Evolutionary conservation across 495 filamentous ascomycete species (phyloP), one percentile per base, ranked within the genome.

Genomic region (Daldinia concentrica): DNA sequence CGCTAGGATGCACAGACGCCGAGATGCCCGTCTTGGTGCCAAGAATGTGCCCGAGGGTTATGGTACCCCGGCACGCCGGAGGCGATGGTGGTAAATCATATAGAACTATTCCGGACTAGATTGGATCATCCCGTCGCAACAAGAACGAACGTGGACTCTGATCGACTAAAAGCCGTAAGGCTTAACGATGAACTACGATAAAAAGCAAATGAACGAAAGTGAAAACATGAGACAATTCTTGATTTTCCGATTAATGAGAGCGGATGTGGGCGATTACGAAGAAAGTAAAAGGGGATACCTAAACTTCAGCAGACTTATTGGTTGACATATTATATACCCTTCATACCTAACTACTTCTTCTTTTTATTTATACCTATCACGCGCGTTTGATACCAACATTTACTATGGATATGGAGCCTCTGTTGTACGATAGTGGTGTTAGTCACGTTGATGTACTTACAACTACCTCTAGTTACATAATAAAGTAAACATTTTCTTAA

Each of bases 1-100:
- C 19, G 77, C 76, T 0, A 59, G 82, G n/a, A 32, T 81, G 52
- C 77, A 80, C 58, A 70, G 73, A 34, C 58, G 76, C 1, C 73
- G 74, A 56, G 66, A 75, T 7, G 6, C n/a, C 1, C 58, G 69
- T 14, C 12, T 3, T 1, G 30, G 7, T 5, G 34, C 37, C 3
- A 73, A 69, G 61, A 51, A 66, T 24, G 65, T 58, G 1, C 71
- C 71, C 6, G 62, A 69, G 1, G 71, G 71, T 0, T 73, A 73
- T 17, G 71, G 65, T 14, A 15, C 66, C 3, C 66, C 71, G 3
- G 61, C 24, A 15, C 27, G 65, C 2, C 50, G 71, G 2, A 57
- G 71, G 15, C 41, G 71, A 8, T 55, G 55, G 32, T 73, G 71
- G 71, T 54, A 54, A 30, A 54, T 12, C 50, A 54, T 26, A 26